Evolutionary conservation across 2,329 filamentous ascomycete species (phyloP).

Genomic region (Blastomyces percursus): DNA sequence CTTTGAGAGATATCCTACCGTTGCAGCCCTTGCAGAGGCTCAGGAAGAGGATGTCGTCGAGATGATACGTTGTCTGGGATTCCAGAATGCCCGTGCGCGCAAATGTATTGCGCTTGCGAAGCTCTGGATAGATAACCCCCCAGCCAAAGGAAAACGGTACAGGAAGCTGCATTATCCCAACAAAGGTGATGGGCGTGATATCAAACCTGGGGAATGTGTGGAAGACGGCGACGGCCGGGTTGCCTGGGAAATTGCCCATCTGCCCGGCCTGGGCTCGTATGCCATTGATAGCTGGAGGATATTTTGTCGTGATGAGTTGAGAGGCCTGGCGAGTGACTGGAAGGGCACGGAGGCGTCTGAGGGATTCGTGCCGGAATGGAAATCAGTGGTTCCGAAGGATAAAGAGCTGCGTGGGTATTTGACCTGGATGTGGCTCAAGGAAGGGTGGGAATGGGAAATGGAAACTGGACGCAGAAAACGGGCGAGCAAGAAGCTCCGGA

Average conservation of each 20-base stretch:
- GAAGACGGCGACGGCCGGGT: conserved; percentile 41
- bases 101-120: conserved; percentile 61
- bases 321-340: conserved; percentile 56
- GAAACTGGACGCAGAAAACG: conserved; percentile 47
- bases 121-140: conserved; percentile 55
- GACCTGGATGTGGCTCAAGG: conserved; percentile 83
- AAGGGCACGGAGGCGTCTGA: conserved; percentile 44
- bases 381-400: conserved; percentile 67
- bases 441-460: conserved; percentile 74
- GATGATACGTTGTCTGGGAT: conserved; percentile 59
- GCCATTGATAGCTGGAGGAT: conserved; percentile 86
- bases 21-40: conserved; percentile 50
- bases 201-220: conserved; percentile 39
- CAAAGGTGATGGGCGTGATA: conserved; percentile 39
- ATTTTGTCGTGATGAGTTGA: conserved; percentile 71
- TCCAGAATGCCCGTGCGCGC: conserved; percentile 55
- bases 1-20: conserved; percentile 57
- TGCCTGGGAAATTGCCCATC: conserved; percentile 74
- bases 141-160: conserved; percentile 47
- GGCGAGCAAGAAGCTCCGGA: conserved; percentile 30
- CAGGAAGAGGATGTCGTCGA: conserved; percentile 45
- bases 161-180: conserved; percentile 46
- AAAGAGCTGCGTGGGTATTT: conserved; percentile 84
- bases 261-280: conserved; percentile 67
- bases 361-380: conserved; percentile 76